Evolutionary conservation across 1,284 basidiomycete species (phyloP).

Genomic region (Cutaneotrichosporon curvatum): DNA sequence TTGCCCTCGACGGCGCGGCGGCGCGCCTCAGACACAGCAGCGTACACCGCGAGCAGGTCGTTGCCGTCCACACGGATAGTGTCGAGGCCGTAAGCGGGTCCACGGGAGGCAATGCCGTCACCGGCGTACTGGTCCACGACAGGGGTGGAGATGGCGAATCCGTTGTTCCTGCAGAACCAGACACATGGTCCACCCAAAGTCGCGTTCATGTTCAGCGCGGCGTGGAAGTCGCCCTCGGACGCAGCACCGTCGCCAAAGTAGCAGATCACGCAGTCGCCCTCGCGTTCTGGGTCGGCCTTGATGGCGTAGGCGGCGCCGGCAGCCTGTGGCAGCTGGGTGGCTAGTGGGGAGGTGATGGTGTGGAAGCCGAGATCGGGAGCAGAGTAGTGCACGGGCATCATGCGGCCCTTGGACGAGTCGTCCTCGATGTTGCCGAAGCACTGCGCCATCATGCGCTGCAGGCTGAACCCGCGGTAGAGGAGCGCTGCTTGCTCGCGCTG

Average conservation of each 20-base stretch:
- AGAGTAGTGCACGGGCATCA: slow-evolving; percentile 88
- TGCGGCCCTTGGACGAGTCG: slow-evolving; percentile 71
- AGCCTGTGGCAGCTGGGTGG: slow-evolving; percentile 92
- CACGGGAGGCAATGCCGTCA: slow-evolving; percentile 86
- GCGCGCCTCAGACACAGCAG: slow-evolving; percentile 73
- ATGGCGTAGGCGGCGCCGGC: slow-evolving; percentile 88
- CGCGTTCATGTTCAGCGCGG: slow-evolving; percentile 50
- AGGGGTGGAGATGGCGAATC: slow-evolving; percentile 89
- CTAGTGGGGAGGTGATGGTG: slow-evolving; percentile 88
- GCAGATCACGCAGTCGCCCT: slow-evolving; percentile 74
- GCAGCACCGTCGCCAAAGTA: slow-evolving; percentile 73
- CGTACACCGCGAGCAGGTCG: slow-evolving; percentile 78
- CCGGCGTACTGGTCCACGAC: slow-evolving; percentile 82
- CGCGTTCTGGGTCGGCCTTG: slow-evolving; percentile 65
- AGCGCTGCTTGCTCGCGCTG: slow-evolving; percentile 86
- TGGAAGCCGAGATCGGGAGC: slow-evolving; percentile 79
- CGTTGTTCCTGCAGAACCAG: slow-evolving; percentile 47
- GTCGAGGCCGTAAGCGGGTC: slow-evolving; percentile 88
- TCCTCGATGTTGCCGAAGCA: slow-evolving; percentile 81
- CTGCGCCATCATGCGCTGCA: slow-evolving; percentile 72
- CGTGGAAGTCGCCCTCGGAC: slow-evolving; percentile 54
- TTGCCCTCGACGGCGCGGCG: slow-evolving; percentile 67
- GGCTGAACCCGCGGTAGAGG: slow-evolving; percentile 72
- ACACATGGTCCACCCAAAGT: slow-evolving; percentile 47
- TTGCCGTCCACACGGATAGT: slow-evolving; percentile 90